phyloP scores from a whole-genome alignment of 345 rosid genomes.

The Eucalyptus regnans region DNA sequence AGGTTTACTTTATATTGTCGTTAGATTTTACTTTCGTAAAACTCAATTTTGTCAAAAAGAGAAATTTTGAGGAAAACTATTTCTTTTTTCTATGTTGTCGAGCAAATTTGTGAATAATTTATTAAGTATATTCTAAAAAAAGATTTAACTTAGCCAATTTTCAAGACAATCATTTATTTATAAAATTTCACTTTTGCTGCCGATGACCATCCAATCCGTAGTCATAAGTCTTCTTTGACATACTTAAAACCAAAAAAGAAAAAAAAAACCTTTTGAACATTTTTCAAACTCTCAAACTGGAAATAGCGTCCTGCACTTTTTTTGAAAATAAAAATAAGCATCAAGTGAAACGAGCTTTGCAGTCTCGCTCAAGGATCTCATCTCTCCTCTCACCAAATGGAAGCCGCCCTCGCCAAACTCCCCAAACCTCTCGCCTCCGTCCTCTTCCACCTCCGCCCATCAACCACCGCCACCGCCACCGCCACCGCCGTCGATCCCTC shows the following conservation, averaged over 20 bases:
- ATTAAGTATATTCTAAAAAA: not conserved
- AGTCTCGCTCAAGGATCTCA: not conserved
- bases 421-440: not conserved
- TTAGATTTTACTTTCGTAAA: not conserved
- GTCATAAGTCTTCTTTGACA: too few species aligned
- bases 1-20: not conserved
- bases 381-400: not conserved
- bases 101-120: not conserved
- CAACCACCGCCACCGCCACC: not conserved
- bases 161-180: too few species aligned
- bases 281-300: too few species aligned
- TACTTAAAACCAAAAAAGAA: too few species aligned
- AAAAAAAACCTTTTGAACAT: too few species aligned
- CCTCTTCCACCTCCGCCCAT: not conserved
- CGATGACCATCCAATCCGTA: not conserved
- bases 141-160: not conserved
- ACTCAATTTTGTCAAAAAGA: not conserved
- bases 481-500: constrained; percentile 28
- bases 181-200: not conserved
- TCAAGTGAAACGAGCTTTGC: not conserved
- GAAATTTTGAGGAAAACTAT: too few species aligned
- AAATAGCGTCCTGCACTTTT: not conserved
- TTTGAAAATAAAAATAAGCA: fast-evolving
- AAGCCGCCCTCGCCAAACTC: not conserved
- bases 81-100: too few species aligned